Conservation (phyloP, 176 grass and related monocot genomes). For the Eragrostis curvula region DNA sequence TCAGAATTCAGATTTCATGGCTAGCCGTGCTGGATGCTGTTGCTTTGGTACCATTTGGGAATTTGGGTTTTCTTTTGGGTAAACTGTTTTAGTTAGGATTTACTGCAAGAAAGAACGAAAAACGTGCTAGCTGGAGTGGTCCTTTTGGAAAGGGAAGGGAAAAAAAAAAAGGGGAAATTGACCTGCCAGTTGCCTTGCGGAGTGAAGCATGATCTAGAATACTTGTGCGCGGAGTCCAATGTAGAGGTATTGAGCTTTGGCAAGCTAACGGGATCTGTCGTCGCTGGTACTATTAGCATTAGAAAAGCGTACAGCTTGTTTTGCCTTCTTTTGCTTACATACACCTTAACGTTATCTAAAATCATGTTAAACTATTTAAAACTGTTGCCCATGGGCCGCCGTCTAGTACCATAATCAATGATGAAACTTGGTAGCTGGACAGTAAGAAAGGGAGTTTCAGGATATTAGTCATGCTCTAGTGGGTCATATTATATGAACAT, state of each 20-base stretch:
- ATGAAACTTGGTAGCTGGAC: background rate
- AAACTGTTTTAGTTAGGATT: background rate
- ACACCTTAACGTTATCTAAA: background rate
- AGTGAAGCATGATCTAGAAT: constrained; percentile 11
- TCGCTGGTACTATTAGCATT: background rate
- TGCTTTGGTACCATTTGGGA: background rate
- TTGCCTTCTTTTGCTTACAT: background rate
- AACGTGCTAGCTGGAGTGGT: background rate
- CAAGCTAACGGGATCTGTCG: background rate
- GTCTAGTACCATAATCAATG: constrained; percentile 24
- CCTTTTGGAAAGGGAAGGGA: background rate
- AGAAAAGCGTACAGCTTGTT: constrained; percentile 10
- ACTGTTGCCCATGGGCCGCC: background rate
- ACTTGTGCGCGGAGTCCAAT: background rate
- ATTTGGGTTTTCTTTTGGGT: background rate
- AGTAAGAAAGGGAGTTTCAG: constrained; percentile 4
- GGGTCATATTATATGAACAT: background rate
- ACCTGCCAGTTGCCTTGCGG: background rate
- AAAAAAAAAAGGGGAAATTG: background rate
- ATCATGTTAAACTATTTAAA: constrained; percentile 3
- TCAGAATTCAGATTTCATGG: background rate
- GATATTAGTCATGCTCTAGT: background rate
- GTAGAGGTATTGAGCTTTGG: constrained; percentile 7
- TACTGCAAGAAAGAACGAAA: background rate
- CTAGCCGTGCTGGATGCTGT: background rate